A percentile compares a stretch with the other conserved stretches of the same genome.
phyloP scores from a whole-genome alignment of 495 filamentous ascomycete genomes.

The Lepraria neglecta region DNA sequence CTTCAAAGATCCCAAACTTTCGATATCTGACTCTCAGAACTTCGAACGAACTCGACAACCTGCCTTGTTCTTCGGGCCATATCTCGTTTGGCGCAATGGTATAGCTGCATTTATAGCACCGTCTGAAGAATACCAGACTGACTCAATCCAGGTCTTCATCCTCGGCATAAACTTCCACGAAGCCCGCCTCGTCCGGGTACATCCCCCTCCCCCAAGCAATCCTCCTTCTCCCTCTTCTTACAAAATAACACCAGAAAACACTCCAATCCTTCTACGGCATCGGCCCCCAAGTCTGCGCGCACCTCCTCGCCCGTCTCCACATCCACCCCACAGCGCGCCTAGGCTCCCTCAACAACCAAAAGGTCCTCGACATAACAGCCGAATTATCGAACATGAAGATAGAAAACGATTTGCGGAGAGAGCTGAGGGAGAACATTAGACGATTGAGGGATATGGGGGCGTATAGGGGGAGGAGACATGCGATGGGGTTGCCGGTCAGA shows the following conservation, averaged over 20 bases:
- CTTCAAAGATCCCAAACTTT: neutral
- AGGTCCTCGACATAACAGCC: constrained; percentile 69
- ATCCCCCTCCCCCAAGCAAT: constrained; percentile 14
- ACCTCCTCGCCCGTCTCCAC: constrained; percentile 76
- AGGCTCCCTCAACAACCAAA: constrained; percentile 61
- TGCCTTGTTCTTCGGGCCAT: too few relatives aligned
- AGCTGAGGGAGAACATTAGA: constrained; percentile 75
- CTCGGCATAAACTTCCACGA: constrained; percentile 82
- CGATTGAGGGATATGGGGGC: constrained; percentile 85
- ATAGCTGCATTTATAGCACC: neutral
- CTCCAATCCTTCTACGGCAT: constrained; percentile 88
- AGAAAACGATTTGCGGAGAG: constrained; percentile 76
- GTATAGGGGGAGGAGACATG: constrained; percentile 85
- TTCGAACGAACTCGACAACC: neutral
- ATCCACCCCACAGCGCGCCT: constrained; percentile 78
- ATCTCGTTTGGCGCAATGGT: constrained; percentile 29
- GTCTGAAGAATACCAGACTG: neutral
- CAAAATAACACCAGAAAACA: constrained; percentile 54
- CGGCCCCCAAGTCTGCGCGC: constrained; percentile 60
- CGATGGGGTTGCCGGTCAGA: constrained; percentile 76
- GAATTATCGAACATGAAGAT: constrained; percentile 88
- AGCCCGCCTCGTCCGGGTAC: constrained; percentile 69
- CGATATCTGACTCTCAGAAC: neutral
- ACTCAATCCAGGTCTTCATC: constrained; percentile 60
- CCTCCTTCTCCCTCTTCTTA: constrained; percentile 15